Base-by-base conservation (phyloP, 129 eudicot genomes). In the Ambrosia artemisiifolia region DNA sequence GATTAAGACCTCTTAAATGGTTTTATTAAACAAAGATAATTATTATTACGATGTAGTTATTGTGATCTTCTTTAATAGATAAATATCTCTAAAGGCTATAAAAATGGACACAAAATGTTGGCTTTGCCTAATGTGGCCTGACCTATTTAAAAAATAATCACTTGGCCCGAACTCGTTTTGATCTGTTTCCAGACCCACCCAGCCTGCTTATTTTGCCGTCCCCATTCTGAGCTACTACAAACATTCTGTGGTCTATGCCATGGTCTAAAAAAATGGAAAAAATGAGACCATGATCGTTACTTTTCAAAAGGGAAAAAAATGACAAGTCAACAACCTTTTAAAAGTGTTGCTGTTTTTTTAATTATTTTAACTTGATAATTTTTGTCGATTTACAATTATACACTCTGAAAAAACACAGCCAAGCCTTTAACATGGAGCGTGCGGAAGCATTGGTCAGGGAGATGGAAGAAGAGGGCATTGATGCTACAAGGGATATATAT, bases 391-490 rank as follows among this genome's bases (percentile, higher is more conserved):
- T 63, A 67, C 48, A 34, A 8, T 24, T 51, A 67, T 51, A 47
- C 20, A 66, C 14, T 16, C 28, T 46, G 54, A 28, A 47, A 47
- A 63, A 56, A 28, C 6, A 54, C 86, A 89, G 98, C 75, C 96
- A 94, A 80, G 71, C 75, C 14, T 79, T 85, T 69, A 79, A 88
- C 73, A 85, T 94, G 90, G 91, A 83, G 55, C 92, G 88, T 50
- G 96, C 98, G 8, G 96, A 90, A 85, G 90, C 83, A 17, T 87
- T 90, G 88, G 96, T 94, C 7, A 87, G 96, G 79, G 96, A 90
- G 77, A 94, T 94, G 98, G 98, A 94, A 79, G 96, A 94, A 84
- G 89, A 90, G 63, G 98, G 98, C 42, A 90, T 94, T 65, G 97
- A 94, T 84, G 98, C 96, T 69, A 85, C 92, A 11, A 78, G 86